Evolutionary conservation across 2,329 filamentous ascomycete species (phyloP), one percentile per base, ranked within the genome.

Genomic region (Arthrobotrys megalospora): DNA sequence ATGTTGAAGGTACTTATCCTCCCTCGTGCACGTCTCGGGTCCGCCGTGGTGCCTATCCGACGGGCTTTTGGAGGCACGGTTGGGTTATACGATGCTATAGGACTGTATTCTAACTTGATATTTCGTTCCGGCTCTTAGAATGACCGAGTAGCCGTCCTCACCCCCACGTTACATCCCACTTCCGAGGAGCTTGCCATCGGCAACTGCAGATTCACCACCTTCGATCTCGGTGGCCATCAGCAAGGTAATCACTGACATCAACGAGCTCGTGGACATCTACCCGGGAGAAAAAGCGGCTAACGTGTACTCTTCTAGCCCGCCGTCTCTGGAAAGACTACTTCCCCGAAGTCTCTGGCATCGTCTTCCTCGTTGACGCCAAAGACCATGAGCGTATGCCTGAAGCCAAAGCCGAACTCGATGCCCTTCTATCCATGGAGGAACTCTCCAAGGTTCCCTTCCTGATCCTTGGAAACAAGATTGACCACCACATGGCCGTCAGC

Each of bases 391-490:
- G 96, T 82, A 93, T 99, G 85, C 85, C 89, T 83, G 96, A 99
- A 88, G 92, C 94, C 84, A 98, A 98, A 88, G 95, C 92, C 82
- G 96, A 99, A 88, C 92, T 99, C 80, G 96, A 99, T 84, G 94
- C 93, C 67, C 92, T 98, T 65, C 89, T 99, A 81, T 91, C 93
- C 80, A 97, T 99, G 95, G 96, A 99, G 87, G 95, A 98, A 84
- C 90, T 99, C 45, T 88, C 90, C 84, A 97, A 97, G 88, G 96
- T 97, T 7, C 96, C 96, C 68, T 98, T 98, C 85, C 90, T 98
- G 79, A 90, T 99, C 82, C 90, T 99, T 80, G 96, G 96, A 82
- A 99, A 99, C 90, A 99, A 99, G 90, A 99, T 99, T 85, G 96
- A 99, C 85, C 94, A 98, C 87, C 94, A 94, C 67, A 92, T 96